Evolutionary conservation across 371 early-diverging fungal species (phyloP), one percentile per base, ranked within the genome.

Genomic region (Mortierella sp.): DNA sequence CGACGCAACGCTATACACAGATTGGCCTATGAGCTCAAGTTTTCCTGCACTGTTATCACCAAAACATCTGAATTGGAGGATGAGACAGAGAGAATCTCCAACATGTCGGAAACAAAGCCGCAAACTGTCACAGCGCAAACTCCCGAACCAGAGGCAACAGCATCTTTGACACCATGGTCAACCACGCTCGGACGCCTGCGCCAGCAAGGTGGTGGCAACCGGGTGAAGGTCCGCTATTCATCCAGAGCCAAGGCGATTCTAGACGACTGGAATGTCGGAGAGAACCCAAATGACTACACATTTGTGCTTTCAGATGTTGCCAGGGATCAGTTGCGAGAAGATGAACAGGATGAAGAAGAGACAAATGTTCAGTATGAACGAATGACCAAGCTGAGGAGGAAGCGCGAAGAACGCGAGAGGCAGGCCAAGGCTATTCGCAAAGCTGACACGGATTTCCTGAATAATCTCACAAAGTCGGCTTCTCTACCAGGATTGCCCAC

Each of bases 21-120:
- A 10, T 37, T 74, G 53, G 67, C 68, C 1, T 68, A 74, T 21
- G 68, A 74, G 34, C 45, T 74, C 16, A 17, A 43, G 0, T 27
- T 74, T 16, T 21, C 60, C n/a, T 41, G 53, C 1, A 60, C 43
- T 12, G 40, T 56, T 2, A 39, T 74, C 34, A 29, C 64, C 39
- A 60, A 37, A n/a, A 39, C 44, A 43, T 3, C 40, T 0, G 61
- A 65, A n/a, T n/a, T n/a, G n/a, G n/a, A n/a, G n/a, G n/a, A n/a
- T n/a, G n/a, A n/a, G n/a, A n/a, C n/a, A n/a, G n/a, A n/a, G n/a
- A n/a, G n/a, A n/a, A n/a, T n/a, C n/a, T n/a, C n/a, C n/a, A n/a
- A n/a, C n/a, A n/a, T n/a, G n/a, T n/a, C n/a, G n/a, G n/a, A n/a
- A n/a, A n/a, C n/a, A n/a, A n/a, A n/a, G 44, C 54, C 59, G 0